Base-by-base conservation (phyloP, 805 yeast species). In the Candida pseudofarinosa region DNA sequence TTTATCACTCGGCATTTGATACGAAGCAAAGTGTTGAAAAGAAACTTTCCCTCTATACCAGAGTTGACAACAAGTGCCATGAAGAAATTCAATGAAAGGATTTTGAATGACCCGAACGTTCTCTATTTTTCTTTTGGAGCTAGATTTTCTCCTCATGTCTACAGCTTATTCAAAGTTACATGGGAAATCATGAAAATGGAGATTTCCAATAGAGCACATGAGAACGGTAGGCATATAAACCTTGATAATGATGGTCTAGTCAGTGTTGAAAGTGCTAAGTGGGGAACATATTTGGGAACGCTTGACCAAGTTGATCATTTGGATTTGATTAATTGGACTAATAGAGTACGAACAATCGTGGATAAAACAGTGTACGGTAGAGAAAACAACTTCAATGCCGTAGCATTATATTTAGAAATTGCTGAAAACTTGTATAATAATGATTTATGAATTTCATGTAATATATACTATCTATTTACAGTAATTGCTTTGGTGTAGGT, bases 241-340 rank as follows among this genome's bases (percentile, higher is more conserved):
- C 33, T 39, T 48, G 38, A 38, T 17, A 89, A 88, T 58, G 97
- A 89, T 63, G 97, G 97, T 0, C 62, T 90, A 67, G 95, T 89
- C 2, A 83, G 91, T 47, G 83, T 88, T 1, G 65, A 71, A 32
- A 85, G 93, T 45, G 69, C 95, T 1, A 77, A 76, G 53, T 89
- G 97, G 96, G 97, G 97, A 0, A 65, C 79, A 36, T 87, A 85
- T 60, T 58, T 81, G 50, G 97, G 97, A 0, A 85, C 93, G 0
- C 59, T 90, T 30, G 79, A 79, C 33, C 75, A 81, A 48, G 88
- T 85, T 2, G 96, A 89, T 62, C 97, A 89, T 63, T 67, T 88
- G 46, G 96, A 90, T 59, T 65, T 88, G 45, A 87, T 89, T 39
- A 90, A 89, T 56, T 84, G 96, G 95, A 76, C 82, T 38, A 83